Evolutionary conservation across 208 protist species (phyloP).

Genomic region (Trypanosoma mega): DNA sequence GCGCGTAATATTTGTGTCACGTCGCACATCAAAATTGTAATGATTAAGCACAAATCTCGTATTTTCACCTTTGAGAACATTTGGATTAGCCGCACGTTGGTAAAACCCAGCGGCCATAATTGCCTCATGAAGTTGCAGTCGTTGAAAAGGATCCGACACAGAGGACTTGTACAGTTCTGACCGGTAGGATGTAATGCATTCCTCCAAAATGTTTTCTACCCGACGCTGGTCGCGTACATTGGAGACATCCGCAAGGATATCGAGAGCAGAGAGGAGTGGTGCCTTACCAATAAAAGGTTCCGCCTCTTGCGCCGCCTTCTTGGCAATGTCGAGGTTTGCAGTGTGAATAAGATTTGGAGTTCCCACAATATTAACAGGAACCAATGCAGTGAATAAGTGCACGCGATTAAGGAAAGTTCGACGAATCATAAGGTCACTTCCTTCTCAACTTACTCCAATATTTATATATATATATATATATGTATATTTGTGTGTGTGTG

Average conservation of each 20-base stretch:
- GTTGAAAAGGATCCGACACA: slow-evolving; percentile 50
- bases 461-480: slow-evolving; percentile 6
- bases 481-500: neutral
- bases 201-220: slow-evolving; percentile 35
- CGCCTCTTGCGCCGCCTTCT: slow-evolving; percentile 47
- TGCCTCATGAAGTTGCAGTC: slow-evolving; percentile 82
- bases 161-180: slow-evolving; percentile 62
- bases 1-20: slow-evolving; percentile 74
- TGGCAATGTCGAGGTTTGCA: slow-evolving; percentile 40
- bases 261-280: slow-evolving; percentile 35
- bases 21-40: slow-evolving; percentile 90
- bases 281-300: slow-evolving; percentile 38
- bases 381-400: slow-evolving; percentile 79
- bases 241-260: slow-evolving; percentile 34
- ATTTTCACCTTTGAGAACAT: slow-evolving; percentile 66
- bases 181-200: slow-evolving; percentile 52
- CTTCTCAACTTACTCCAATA: slow-evolving; percentile 1
- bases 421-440: slow-evolving; percentile 47
- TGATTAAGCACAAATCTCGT: slow-evolving; percentile 86
- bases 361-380: slow-evolving; percentile 50
- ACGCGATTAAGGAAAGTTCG: slow-evolving; percentile 44
- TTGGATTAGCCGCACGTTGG: slow-evolving; percentile 52
- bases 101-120: slow-evolving; percentile 91
- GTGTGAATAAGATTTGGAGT: slow-evolving; percentile 37
- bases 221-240: slow-evolving; percentile 40